Evolutionary conservation across 2,329 filamentous ascomycete genomes (phyloP).

Genomic region (Arthrocladium fulminans): DNA sequence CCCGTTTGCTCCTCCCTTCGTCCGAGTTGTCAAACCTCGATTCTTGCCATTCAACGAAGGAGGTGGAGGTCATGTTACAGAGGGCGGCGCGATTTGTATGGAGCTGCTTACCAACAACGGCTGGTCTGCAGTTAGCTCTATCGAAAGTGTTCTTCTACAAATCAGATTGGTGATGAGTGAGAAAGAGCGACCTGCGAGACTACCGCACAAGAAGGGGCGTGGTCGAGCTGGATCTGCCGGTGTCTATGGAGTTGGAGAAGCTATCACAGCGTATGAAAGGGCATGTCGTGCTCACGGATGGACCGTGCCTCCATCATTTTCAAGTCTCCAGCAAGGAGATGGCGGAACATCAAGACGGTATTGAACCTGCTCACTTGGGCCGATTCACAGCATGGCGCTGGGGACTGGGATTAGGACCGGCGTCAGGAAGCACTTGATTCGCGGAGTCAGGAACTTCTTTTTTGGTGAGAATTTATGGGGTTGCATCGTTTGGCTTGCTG

Average conservation of each 20-base stretch:
- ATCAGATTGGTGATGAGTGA: constrained; percentile 67
- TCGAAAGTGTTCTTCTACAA: constrained; percentile 74
- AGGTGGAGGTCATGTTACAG: constrained; percentile 78
- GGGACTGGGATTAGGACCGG: no score
- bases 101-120: constrained; percentile 74
- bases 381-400: background rate
- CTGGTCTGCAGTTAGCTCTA: constrained; percentile 63
- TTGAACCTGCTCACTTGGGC: background rate
- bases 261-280: constrained; percentile 62
- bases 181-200: constrained; percentile 62
- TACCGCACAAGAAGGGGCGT: constrained; percentile 29
- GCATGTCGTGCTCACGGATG: constrained; percentile 64
- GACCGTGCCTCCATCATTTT: constrained; percentile 51
- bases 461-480: no score
- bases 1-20: constrained; percentile 72
- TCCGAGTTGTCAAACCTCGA: constrained; percentile 71
- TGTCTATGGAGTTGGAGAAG: constrained; percentile 62
- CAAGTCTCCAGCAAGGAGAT: constrained; percentile 1
- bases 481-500: no score
- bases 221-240: constrained; percentile 8
- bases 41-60: constrained; percentile 63
- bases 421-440: no score
- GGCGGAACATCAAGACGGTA: background rate
- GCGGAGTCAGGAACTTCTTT: no score
- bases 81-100: constrained; percentile 76